Percentiles rank a stretch among this genome's conserved stretches.
Evolutionary conservation across 2,329 filamentous ascomycete species (phyloP).

Genomic region (Colletotrichum tamarilloi): DNA sequence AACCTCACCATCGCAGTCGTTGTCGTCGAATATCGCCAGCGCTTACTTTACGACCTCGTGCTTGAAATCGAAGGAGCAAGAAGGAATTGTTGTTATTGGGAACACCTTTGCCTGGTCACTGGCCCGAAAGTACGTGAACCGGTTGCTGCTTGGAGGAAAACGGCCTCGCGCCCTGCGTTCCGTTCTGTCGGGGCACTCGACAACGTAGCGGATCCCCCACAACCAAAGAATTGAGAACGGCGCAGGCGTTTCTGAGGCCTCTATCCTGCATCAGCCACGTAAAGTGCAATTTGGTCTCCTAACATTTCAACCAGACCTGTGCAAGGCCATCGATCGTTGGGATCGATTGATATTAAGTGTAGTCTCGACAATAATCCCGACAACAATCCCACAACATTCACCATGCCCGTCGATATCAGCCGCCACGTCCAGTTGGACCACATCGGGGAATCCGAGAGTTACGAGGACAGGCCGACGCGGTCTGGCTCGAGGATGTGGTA

Average conservation of each 20-base stretch:
- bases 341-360: background rate
- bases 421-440: background rate
- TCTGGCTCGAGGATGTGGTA: slow-evolving; percentile 85
- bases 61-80: background rate
- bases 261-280: background rate
- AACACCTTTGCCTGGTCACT: background rate
- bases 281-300: background rate
- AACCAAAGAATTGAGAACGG: background rate
- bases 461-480: slow-evolving; percentile 61
- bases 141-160: background rate
- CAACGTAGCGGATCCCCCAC: background rate
- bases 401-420: background rate
- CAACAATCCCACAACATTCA: background rate
- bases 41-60: background rate
- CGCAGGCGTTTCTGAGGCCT: background rate
- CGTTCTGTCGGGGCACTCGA: background rate
- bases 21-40: background rate
- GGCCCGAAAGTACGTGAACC: background rate
- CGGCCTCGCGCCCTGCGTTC: slow-evolving; percentile 10
- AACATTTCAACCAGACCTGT: slow-evolving; percentile 4
- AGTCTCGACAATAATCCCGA: background rate
- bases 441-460: slow-evolving; percentile 6
- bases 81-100: background rate
- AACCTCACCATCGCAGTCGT: slow-evolving; percentile 5
- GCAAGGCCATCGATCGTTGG: background rate